Conservation (phyloP, 345 rosid species). For the Heritiera fomes region DNA sequence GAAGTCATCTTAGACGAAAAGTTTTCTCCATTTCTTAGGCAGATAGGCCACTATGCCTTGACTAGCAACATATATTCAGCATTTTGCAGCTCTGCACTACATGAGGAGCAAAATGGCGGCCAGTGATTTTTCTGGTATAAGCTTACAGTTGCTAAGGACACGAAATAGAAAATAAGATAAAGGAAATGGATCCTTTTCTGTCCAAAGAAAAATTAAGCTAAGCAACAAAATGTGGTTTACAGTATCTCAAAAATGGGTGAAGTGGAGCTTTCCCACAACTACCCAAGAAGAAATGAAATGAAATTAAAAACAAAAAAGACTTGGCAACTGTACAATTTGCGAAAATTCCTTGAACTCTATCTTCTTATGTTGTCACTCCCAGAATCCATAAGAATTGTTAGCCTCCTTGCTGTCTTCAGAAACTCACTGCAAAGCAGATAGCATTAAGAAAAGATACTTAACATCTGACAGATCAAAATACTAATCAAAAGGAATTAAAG, state of each 20-base stretch:
- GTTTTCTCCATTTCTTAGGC: background rate
- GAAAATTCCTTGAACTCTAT: slow-evolving; percentile 29
- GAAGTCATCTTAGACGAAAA: background rate
- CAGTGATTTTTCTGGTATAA: background rate
- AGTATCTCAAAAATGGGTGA: slow-evolving; percentile 30
- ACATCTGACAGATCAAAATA: background rate
- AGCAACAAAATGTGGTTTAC: slow-evolving; percentile 19
- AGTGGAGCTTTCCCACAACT: slow-evolving; percentile 26
- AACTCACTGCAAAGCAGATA: slow-evolving; percentile 60
- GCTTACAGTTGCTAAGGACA: background rate
- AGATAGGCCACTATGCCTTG: background rate
- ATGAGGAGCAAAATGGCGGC: background rate
- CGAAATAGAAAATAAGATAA: background rate
- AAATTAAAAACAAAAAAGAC: slow-evolving; percentile 13
- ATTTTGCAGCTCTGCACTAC: background rate
- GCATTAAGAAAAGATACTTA: slow-evolving; percentile 4
- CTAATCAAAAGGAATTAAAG: too few species aligned
- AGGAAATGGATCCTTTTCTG: background rate
- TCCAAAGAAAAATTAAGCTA: background rate
- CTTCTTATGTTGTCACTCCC: slow-evolving; percentile 56
- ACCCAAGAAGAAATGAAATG: slow-evolving; percentile 7
- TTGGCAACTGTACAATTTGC: slow-evolving; percentile 41
- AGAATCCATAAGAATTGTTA: slow-evolving; percentile 67
- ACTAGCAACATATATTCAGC: background rate
- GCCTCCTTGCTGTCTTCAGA: slow-evolving; percentile 78